Evolutionary conservation across 495 filamentous ascomycete genomes (phyloP).

Genomic region (Trichoderma orchidacearum): DNA sequence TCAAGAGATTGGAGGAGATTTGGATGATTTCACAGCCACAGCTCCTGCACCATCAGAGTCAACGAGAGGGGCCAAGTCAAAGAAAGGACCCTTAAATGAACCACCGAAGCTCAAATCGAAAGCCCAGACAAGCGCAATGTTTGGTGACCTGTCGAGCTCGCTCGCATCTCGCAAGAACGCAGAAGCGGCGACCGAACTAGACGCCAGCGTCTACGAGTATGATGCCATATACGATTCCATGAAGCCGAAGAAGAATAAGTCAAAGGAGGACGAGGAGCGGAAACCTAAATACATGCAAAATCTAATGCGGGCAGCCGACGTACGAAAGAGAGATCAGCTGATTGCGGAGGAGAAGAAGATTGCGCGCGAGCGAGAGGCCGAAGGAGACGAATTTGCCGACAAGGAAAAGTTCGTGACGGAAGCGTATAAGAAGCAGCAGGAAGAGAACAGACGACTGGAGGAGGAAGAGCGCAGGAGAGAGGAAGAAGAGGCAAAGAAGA

Average conservation of each 20-base stretch:
- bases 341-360: conserved; percentile 81
- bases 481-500: conserved; percentile 51
- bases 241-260: conserved; percentile 26
- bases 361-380: conserved; percentile 75
- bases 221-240: conserved; percentile 58
- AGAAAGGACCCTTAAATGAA: conserved; percentile 8
- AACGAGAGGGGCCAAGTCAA: conserved; percentile 14
- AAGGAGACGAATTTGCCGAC: conserved; percentile 86
- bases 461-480: conserved; percentile 66
- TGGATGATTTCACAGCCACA: conserved; percentile 16
- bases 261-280: conserved; percentile 28
- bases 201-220: conserved; percentile 65
- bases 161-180: conserved; percentile 40
- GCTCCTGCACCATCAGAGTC: background rate
- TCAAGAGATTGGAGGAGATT: conserved; percentile 14
- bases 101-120: conserved; percentile 19
- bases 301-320: conserved; percentile 65
- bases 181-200: conserved; percentile 41
- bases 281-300: conserved; percentile 75
- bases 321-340: conserved; percentile 77
- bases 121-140: conserved; percentile 20
- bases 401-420: conserved; percentile 95
- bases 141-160: conserved; percentile 41
- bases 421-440: conserved; percentile 92
- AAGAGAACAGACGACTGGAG: conserved; percentile 62